Percentiles rank a stretch among this genome's conserved stretches.
Evolutionary conservation across 768 basidiomycete species (phyloP).

Genomic region (Lyophyllum decastes): DNA sequence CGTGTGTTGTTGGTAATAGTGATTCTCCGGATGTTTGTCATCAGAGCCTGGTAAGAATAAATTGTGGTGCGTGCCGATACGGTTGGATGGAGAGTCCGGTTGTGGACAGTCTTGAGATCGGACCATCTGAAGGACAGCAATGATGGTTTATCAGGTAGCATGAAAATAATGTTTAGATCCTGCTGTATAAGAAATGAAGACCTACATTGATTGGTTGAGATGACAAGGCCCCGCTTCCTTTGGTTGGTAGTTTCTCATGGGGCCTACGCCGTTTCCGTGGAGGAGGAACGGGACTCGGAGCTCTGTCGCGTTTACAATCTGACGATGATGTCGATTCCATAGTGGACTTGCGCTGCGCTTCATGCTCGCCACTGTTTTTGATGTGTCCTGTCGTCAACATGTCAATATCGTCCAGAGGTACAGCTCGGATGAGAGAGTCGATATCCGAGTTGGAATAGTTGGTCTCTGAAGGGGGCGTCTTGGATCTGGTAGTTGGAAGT

Average conservation of each 20-base stretch:
- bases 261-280: neutral
- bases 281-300: neutral
- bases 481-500: neutral
- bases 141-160: neutral
- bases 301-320: slow-evolving; percentile 1
- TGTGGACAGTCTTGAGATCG: neutral
- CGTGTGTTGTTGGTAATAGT: neutral
- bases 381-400: no score
- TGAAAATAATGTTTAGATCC: neutral
- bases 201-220: neutral
- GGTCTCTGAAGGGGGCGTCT: slow-evolving; percentile 28
- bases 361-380: neutral
- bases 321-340: neutral
- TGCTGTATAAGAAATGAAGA: neutral
- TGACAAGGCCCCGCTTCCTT: neutral
- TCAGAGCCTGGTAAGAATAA: slow-evolving; percentile 6
- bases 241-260: neutral
- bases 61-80: neutral
- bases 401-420: slow-evolving; percentile 27
- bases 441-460: slow-evolving; percentile 45
- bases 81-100: neutral
- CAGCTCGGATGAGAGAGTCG: slow-evolving; percentile 41
- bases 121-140: neutral
- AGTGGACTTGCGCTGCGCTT: neutral
- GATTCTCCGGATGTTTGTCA: neutral